Evolutionary conservation across 2,329 filamentous ascomycete genomes (phyloP), one percentile per base, ranked within the genome.

Genomic region (Fusarium camptoceras): DNA sequence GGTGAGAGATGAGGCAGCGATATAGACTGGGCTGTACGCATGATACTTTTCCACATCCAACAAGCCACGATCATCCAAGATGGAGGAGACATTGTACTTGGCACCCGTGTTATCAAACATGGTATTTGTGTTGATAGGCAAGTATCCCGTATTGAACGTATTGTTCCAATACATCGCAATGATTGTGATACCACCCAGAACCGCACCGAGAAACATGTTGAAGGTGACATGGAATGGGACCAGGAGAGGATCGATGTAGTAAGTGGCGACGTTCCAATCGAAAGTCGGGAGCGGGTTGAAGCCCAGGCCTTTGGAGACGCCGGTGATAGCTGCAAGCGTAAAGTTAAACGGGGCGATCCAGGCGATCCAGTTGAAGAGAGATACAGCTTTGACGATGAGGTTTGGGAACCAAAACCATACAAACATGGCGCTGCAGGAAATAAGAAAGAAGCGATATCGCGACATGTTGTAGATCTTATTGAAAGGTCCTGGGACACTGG

Each of bases 361-460:
- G 0, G 84, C 83, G 64, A 87, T 82, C 84, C 85, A 88, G 76
- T 81, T 85, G 75, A 88, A 88, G 30, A 80, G 75, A 7, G 72
- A 74, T 1, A 73, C 6, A 0, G 72, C 65, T 16, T 61, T 53
- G 3, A 55, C 62, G 6, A 74, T 74, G 2, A 71, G 51, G 2
- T 74, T 70, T 1, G 72, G 72, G 42, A 74, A 73, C 72, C 72
- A 74, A 24, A 74, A 74, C 59, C 65, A 74, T 8, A 73, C 54
- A 11, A 74, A 74, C 72, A 74, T 74, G 41, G 62, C 53, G 1
- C 12, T 62, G 16, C 70, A 74, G 0, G 70, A 49, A 1, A 73
- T 2, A 10, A 74, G 37, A 43, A 74, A 74, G 43, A 74, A 74
- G 12, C 67, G 68, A 34, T 70, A 74, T 1, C 72, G 64, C 0